Conservation (phyloP, 163 green algal species). For the Chloromonas sp. region DNA sequence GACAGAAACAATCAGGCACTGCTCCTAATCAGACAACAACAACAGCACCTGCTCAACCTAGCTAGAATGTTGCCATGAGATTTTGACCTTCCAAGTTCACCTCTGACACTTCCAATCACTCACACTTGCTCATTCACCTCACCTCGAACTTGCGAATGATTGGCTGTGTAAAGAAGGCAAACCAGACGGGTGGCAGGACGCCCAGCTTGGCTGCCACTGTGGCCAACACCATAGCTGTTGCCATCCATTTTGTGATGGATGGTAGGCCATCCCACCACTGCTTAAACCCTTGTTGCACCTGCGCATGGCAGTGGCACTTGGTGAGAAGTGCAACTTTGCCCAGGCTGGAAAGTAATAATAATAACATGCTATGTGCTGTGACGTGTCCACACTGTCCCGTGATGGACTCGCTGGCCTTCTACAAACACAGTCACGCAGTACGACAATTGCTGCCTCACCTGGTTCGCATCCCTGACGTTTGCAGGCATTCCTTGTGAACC, state of each 20-base stretch:
- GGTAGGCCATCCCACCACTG: conserved; percentile 54
- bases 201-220: conserved; percentile 28
- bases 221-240: conserved; percentile 34
- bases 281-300: neutral
- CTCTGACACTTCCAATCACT: no score
- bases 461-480: no score
- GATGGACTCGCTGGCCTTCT: no score
- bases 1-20: neutral
- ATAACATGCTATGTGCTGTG: no score
- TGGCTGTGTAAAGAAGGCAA: conserved; percentile 34
- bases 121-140: neutral
- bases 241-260: conserved; percentile 49
- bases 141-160: conserved; percentile 57
- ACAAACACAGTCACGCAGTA: no score
- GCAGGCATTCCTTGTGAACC: no score
- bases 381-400: no score
- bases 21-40: neutral
- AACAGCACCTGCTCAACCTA: neutral
- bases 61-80: neutral
- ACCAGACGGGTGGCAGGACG: conserved; percentile 25
- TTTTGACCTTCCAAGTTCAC: neutral
- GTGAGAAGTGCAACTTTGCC: no score
- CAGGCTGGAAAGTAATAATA: no score
- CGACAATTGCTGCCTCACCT: no score
- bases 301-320: no score